Conservation (phyloP, 441 rosid species). For the Rhodomyrtus psidioides region DNA sequence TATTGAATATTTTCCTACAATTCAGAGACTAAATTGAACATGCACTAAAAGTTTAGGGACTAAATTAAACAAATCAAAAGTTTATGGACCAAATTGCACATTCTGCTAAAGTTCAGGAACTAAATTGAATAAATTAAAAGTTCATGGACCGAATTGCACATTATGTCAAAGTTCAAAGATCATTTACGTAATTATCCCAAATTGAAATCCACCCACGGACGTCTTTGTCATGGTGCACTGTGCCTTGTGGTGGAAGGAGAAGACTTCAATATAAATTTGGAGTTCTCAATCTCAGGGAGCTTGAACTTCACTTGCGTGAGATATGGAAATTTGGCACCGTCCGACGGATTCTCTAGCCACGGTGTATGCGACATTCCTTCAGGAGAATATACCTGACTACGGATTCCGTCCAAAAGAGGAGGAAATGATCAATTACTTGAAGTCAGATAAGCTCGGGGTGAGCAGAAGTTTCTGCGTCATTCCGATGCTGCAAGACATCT, state of each 20-base stretch:
- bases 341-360: not conserved
- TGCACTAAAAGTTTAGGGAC: too few species aligned
- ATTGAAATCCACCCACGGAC: not conserved
- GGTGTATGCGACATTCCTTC: not conserved
- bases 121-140: too few species aligned
- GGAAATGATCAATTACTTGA: not conserved
- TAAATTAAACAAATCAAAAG: too few species aligned
- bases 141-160: too few species aligned
- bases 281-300: not conserved
- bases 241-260: not conserved
- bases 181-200: too few species aligned
- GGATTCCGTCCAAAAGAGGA: not conserved
- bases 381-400: not conserved
- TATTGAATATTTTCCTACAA: too few species aligned
- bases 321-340: not conserved
- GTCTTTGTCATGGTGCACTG: not conserved
- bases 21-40: too few species aligned
- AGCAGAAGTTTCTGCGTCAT: not conserved
- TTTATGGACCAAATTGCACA: too few species aligned
- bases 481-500: not conserved
- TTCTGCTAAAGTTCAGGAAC: too few species aligned
- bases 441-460: not conserved
- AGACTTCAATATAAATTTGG: not conserved
- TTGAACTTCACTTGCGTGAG: not conserved
- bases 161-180: too few species aligned